Percentiles rank a stretch among this genome's conserved stretches.
Conservation (phyloP, 164 flowering plant genomes). For the Tetrastigma voinierianum region DNA sequence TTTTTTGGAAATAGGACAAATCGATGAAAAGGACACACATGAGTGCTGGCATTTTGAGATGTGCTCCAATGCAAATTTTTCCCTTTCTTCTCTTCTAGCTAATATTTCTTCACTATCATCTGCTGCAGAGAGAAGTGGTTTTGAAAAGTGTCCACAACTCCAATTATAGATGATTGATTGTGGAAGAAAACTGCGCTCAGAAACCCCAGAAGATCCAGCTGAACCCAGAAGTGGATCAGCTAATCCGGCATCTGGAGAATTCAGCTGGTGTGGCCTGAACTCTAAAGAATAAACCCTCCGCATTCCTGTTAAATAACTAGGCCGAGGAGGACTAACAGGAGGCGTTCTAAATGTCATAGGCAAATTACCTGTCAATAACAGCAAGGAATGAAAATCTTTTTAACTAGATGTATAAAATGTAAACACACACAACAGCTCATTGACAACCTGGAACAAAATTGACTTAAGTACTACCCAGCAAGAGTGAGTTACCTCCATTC, state of each 20-base stretch:
- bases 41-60: slow-evolving; percentile 87
- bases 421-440: background rate
- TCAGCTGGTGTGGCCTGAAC: slow-evolving; percentile 77
- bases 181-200: slow-evolving; percentile 91
- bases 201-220: slow-evolving; percentile 49
- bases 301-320: slow-evolving; percentile 70
- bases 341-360: slow-evolving; percentile 94
- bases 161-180: slow-evolving; percentile 90
- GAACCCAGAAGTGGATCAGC: slow-evolving; percentile 86
- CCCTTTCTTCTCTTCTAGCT: slow-evolving; percentile 73
- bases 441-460: background rate
- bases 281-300: slow-evolving; percentile 91
- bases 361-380: slow-evolving; percentile 56
- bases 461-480: background rate
- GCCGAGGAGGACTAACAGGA: slow-evolving; percentile 96
- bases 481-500: slow-evolving; percentile 60
- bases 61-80: slow-evolving; percentile 72
- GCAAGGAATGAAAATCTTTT: background rate
- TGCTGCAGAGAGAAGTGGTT: slow-evolving; percentile 75
- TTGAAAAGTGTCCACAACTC: slow-evolving; percentile 97
- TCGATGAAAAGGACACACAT: slow-evolving; percentile 40
- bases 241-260: slow-evolving; percentile 85
- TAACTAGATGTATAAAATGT: background rate
- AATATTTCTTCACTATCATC: slow-evolving; percentile 80
- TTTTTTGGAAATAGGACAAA: slow-evolving; percentile 1